phyloP scores from a whole-genome alignment of 345 rosid genomes.

The Eucalyptus polybractea region DNA sequence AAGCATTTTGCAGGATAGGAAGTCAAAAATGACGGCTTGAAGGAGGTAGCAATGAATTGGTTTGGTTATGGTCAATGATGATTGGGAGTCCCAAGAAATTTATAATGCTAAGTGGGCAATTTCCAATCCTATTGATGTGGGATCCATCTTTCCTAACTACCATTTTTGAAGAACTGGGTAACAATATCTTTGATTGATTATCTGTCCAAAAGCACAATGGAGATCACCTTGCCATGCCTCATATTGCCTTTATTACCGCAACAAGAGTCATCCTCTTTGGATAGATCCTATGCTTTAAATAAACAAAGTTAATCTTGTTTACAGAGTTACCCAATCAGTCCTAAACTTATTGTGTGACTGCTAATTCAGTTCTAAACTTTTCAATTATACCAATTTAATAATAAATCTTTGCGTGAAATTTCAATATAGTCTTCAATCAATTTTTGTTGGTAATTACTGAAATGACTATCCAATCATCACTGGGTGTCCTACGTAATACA shows the following conservation, averaged over 20 bases:
- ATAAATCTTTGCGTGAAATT: fast-evolving
- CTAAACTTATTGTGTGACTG: fast-evolving
- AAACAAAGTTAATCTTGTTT: background rate
- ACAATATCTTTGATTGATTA: background rate
- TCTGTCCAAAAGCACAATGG: background rate
- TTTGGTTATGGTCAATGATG: background rate
- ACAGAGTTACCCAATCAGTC: background rate
- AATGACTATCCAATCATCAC: background rate
- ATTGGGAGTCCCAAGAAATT: background rate
- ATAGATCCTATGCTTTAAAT: background rate
- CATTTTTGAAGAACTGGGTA: background rate
- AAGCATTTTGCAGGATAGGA: background rate
- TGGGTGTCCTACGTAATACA: background rate
- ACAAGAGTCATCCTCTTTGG: background rate
- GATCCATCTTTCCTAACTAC: background rate
- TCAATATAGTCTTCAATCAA: background rate
- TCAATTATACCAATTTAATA: background rate
- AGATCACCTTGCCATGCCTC: background rate
- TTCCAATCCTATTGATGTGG: background rate
- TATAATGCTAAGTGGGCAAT: background rate
- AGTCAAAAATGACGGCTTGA: background rate
- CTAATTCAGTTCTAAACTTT: fast-evolving
- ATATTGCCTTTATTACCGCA: background rate
- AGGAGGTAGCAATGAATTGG: background rate
- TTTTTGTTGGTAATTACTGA: fast-evolving